Evolutionary conservation across 1,284 basidiomycete species (phyloP).

Genomic region (Rhodotorula sp.): DNA sequence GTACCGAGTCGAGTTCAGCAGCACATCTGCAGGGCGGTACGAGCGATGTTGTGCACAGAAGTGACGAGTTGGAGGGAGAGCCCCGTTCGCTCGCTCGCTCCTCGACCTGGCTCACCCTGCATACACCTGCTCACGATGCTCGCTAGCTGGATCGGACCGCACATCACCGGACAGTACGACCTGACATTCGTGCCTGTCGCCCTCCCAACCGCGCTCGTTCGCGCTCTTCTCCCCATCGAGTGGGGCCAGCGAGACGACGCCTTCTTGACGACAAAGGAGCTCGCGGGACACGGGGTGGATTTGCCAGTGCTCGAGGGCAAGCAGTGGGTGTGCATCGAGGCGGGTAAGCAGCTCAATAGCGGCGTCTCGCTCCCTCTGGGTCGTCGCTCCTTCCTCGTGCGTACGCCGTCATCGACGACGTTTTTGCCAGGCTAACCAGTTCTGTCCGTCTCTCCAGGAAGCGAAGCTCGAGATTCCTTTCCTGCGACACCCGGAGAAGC

Average conservation of each 20-base stretch:
- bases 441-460: slow-evolving; percentile 7
- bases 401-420: neutral
- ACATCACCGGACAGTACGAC: slow-evolving; percentile 25
- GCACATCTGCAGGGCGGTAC: neutral
- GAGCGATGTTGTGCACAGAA: neutral
- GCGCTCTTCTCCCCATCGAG: slow-evolving; percentile 18
- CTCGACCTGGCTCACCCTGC: neutral
- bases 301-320: slow-evolving; percentile 2
- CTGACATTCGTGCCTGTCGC: slow-evolving; percentile 15
- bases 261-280: slow-evolving; percentile 6
- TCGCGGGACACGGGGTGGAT: neutral
- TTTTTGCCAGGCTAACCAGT: too few species aligned
- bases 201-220: slow-evolving; percentile 19
- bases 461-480: slow-evolving; percentile 35
- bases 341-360: slow-evolving; percentile 25
- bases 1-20: neutral
- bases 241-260: neutral
- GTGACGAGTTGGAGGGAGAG: neutral
- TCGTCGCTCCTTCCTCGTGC: neutral
- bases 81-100: too few species aligned
- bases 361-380: slow-evolving; percentile 17
- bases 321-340: slow-evolving; percentile 20
- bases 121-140: slow-evolving; percentile 5
- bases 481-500: slow-evolving; percentile 8
- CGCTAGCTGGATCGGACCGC: slow-evolving; percentile 9